phyloP scores from a whole-genome alignment of 768 basidiomycete species.

The Tricholoma bakamatsutake region DNA sequence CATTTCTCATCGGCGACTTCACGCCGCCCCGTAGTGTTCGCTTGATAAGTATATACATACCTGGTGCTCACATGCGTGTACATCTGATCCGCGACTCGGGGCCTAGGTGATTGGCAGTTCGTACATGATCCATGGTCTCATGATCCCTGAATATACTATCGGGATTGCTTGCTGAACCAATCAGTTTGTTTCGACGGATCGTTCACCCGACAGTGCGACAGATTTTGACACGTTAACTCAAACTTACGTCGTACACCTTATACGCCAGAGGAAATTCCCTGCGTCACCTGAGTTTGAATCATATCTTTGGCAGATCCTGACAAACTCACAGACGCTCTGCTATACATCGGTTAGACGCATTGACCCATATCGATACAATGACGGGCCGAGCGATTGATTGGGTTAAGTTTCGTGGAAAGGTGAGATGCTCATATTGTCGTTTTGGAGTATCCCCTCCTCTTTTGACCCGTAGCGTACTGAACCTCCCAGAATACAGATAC shows the following conservation, averaged over 20 bases:
- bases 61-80: no score
- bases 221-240: not conserved
- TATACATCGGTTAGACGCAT: not conserved
- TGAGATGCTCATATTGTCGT: no score
- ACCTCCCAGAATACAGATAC: no score
- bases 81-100: not conserved
- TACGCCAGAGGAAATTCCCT: not conserved
- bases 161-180: not conserved
- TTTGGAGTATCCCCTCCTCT: no score
- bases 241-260: not conserved
- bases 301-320: constrained; percentile 4
- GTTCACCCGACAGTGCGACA: not conserved
- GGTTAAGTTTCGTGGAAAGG: no score
- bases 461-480: no score
- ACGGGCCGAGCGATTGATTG: not conserved
- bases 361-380: not conserved
- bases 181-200: not conserved
- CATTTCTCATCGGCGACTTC: not conserved
- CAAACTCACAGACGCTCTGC: not conserved
- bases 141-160: not conserved
- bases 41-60: not conserved
- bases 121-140: no score
- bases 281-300: not conserved
- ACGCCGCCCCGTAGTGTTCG: not conserved
- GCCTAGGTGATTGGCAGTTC: not conserved